These are phyloP conservation scores for Talaromyces borbonicus DNA, from an alignment of 495 filamentous ascomycete genomes.

Conservation along the genomic window DNA sequence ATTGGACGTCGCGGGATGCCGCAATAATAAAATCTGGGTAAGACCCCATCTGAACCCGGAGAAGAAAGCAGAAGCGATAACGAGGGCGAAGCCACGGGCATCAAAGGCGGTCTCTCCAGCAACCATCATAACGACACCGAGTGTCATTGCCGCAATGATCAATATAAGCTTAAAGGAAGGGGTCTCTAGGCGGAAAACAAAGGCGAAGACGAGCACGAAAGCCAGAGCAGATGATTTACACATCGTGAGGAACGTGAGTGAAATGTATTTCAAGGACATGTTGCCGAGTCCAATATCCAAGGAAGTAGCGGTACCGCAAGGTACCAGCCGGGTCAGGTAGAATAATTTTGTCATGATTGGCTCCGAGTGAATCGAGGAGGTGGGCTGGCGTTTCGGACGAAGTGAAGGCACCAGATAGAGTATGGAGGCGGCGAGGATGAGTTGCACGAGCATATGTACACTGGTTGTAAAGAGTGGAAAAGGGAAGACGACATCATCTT, in stretches of 20 bases:
- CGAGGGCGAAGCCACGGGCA: constrained; percentile 75
- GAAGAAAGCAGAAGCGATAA: constrained; percentile 88
- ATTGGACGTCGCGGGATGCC: constrained; percentile 92
- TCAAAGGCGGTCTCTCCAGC: constrained; percentile 91
- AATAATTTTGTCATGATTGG: constrained; percentile 81
- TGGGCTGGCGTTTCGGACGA: constrained; percentile 52
- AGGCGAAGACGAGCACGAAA: constrained; percentile 93
- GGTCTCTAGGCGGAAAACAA: constrained; percentile 83
- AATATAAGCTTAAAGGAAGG: constrained; percentile 75
- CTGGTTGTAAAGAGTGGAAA: constrained; percentile 95
- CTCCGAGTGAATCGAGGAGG: constrained; percentile 43
- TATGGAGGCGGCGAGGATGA: constrained; percentile 67
- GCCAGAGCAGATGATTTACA: constrained; percentile 95
- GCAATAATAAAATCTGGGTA: constrained; percentile 89
- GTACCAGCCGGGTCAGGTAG: constrained; percentile 85
- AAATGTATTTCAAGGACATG: constrained; percentile 89
- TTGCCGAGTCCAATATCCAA: constrained; percentile 96
- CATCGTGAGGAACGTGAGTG: constrained; percentile 98
- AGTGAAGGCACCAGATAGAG: constrained; percentile 77
- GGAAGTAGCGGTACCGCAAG: constrained; percentile 87
- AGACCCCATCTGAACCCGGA: constrained; percentile 96
- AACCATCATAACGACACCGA: constrained; percentile 98
- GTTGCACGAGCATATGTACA: constrained; percentile 94
- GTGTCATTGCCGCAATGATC: constrained; percentile 88
- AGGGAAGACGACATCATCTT: constrained; percentile 75